Evolutionary conservation across 2,329 filamentous ascomycete species (phyloP).

Genomic region (Nothophoma quercina): DNA sequence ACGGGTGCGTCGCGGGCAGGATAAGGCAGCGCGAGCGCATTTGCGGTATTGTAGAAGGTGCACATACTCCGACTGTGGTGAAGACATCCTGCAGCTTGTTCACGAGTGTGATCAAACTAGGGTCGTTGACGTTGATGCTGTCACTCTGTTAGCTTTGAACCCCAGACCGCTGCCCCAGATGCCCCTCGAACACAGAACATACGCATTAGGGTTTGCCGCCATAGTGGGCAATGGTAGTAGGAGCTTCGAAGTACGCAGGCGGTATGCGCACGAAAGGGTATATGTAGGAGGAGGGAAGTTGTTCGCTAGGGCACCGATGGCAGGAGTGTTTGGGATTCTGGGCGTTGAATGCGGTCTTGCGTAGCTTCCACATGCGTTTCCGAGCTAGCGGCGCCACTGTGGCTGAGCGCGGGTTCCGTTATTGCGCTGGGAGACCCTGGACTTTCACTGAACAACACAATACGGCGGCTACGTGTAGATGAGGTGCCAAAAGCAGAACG

Average conservation of each 20-base stretch:
- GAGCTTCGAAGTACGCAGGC: constrained; percentile 7
- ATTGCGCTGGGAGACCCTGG: constrained; percentile 2
- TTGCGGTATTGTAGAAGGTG: background rate
- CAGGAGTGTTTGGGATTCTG: constrained; percentile 29
- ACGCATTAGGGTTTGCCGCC: constrained; percentile 53
- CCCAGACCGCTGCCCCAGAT: constrained; percentile 21
- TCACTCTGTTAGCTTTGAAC: constrained; percentile 38
- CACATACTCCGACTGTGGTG: constrained; percentile 84
- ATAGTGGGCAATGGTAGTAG: constrained; percentile 40
- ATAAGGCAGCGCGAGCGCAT: constrained; percentile 4
- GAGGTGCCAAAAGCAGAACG: background rate
- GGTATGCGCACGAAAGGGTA: constrained; percentile 8
- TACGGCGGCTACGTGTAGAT: background rate
- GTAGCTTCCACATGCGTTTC: constrained; percentile 21
- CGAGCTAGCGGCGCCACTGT: constrained; percentile 20
- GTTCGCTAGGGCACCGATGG: constrained; percentile 24
- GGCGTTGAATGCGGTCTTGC: constrained; percentile 25
- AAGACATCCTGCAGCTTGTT: constrained; percentile 99
- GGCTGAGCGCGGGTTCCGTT: constrained; percentile 8
- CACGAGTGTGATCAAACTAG: constrained; percentile 78
- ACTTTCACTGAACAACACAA: background rate
- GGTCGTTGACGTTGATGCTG: constrained; percentile 77
- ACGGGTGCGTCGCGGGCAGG: constrained; percentile 11
- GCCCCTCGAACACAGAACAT: constrained; percentile 29
- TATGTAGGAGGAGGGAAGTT: constrained; percentile 11